Evolutionary conservation across 2,329 filamentous ascomycete genomes (phyloP), one percentile per base, ranked within the genome.

Genomic region (Colletotrichum sp.): DNA sequence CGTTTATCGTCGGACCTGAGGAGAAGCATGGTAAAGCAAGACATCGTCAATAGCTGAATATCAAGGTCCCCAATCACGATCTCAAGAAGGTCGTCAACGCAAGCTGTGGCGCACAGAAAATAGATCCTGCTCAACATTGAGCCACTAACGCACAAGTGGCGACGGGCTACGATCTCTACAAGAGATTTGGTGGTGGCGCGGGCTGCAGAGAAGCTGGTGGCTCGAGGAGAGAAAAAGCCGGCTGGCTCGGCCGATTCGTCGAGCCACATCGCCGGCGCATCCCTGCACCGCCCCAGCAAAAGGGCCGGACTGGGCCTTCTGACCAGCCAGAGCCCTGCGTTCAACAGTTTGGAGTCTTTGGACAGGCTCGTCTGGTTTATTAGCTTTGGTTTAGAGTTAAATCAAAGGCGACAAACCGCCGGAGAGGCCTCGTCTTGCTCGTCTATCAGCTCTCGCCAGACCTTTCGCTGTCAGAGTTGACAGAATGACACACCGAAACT

Each of bases 201-300:
- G 18, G 5, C 32, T 43, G 21, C 61, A 38, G 30, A 26, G 30
- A 38, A 64, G 28, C 10, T 30, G 12, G 32, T 24, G 70, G 34
- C 24, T 38, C 9, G 38, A 62, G 30, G 13, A 28, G 21, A 43
- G 32, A 24, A 65, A 12, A 24, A 38, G 64, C 32, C 56, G 72
- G 73, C 55, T 68, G 58, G 69, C 21, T 68, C 73, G 73, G 64
- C 69, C 70, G 56, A 75, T 75, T 72, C 64, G 69, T 73, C 55
- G 58, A 65, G 70, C 43, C 38, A 65, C 56, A 12, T 60, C 58
- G 4, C 70, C 43, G 28, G 55, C n/a, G 34, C 28, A 73, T 36
- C 73, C 73, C 64, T 73, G 73, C 64, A 69, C 64, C n/a, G 28
- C 73, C 64, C 43, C 64, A 68, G 69, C 69, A 60, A 68, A 75